Evolutionary conservation across 1,284 basidiomycete species (phyloP).

Genomic region (Volvariella surrecta): DNA sequence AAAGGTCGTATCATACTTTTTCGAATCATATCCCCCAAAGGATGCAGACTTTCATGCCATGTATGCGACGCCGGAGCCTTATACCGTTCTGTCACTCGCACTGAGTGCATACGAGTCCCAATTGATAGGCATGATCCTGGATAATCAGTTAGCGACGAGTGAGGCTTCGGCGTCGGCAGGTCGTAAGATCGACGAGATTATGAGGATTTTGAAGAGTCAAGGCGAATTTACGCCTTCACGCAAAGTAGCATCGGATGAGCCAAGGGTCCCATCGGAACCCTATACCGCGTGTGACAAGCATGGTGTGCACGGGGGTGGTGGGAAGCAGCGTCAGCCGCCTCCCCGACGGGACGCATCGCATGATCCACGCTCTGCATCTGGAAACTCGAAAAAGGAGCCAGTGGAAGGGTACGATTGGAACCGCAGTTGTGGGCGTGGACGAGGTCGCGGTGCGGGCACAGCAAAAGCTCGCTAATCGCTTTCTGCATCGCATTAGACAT

Average conservation of each 20-base stretch:
- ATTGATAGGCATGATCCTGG: constrained; percentile 51
- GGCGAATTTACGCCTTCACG: no score
- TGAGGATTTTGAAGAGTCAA: no score
- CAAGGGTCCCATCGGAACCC: no score
- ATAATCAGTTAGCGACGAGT: constrained; percentile 40
- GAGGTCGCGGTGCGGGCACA: constrained; percentile 28
- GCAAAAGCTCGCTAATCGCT: not conserved
- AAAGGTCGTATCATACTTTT: constrained; percentile 44
- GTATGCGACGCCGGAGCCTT: constrained; percentile 32
- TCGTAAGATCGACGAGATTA: no score
- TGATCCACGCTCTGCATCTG: no score
- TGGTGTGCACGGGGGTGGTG: no score
- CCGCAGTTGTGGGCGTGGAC: constrained; percentile 29
- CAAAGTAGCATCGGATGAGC: no score
- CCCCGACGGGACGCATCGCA: no score
- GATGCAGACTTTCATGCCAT: constrained; percentile 39
- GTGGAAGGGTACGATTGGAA: constrained; percentile 14
- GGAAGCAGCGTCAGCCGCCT: no score
- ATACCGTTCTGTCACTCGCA: constrained; percentile 44
- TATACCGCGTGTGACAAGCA: no score
- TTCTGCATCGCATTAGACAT: not conserved
- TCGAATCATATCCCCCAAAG: constrained; percentile 45
- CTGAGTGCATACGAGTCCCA: constrained; percentile 51
- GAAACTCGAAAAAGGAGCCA: not conserved
- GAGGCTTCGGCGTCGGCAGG: constrained; percentile 38